A percentile compares a stretch with the other conserved stretches of the same genome.
Conservation (phyloP, 2,329 filamentous ascomycete genomes). For the Aspergillus phoenicis region DNA sequence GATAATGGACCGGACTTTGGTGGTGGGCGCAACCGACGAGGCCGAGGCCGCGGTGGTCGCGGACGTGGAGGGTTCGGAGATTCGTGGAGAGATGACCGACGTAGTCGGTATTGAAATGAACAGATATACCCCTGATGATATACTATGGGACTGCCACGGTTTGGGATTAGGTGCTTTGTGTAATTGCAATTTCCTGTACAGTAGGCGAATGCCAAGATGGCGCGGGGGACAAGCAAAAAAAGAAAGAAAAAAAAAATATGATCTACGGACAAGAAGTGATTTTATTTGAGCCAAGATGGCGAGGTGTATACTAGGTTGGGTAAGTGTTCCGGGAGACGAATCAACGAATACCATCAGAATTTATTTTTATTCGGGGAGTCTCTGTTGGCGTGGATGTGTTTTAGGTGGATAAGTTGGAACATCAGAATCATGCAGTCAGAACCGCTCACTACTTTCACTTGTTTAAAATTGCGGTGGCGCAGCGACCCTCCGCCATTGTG, state of each 20-base stretch:
- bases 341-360: background rate
- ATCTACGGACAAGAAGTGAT: background rate
- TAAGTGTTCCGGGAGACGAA: background rate
- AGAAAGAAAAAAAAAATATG: background rate
- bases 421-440: no score
- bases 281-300: background rate
- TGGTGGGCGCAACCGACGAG: constrained; percentile 29
- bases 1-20: constrained; percentile 67
- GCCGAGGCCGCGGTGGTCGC: constrained; percentile 39
- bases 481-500: background rate
- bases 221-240: background rate
- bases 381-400: no score
- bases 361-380: background rate
- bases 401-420: no score
- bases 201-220: background rate
- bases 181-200: constrained; percentile 3
- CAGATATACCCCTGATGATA: background rate
- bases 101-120: constrained; percentile 15
- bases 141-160: background rate
- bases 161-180: background rate
- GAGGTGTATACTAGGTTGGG: background rate
- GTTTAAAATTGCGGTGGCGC: background rate
- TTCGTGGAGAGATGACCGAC: constrained; percentile 20
- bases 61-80: constrained; percentile 31
- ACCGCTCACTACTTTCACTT: no score